Evolutionary conservation across 345 rosid species (phyloP).

Genomic region (Eucalyptus tenuipes): DNA sequence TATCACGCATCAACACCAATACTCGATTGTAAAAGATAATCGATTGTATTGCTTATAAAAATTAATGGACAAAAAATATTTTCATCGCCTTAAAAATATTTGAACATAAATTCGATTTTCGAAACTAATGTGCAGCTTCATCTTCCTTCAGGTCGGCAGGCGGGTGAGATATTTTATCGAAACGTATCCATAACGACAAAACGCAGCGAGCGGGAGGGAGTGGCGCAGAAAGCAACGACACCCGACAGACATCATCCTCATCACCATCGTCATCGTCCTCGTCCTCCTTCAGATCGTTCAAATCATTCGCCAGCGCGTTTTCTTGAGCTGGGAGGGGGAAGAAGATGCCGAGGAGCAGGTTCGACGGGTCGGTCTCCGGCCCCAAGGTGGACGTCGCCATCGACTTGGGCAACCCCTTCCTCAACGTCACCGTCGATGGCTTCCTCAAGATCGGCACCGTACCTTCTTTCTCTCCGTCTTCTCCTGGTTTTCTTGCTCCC

Average conservation of each 20-base stretch:
- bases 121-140: too few species aligned
- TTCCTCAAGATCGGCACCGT: constrained; percentile 86
- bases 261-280: background rate
- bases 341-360: constrained; percentile 46
- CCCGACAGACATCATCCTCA: background rate
- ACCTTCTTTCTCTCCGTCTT: background rate
- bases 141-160: too few species aligned
- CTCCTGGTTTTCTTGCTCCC: background rate
- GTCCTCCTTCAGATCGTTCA: background rate
- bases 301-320: background rate
- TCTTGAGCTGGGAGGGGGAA: background rate
- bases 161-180: background rate
- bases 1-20: too few species aligned
- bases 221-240: background rate
- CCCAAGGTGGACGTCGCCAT: constrained; percentile 59
- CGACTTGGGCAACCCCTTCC: constrained; percentile 66
- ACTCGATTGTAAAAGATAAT: too few species aligned
- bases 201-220: background rate
- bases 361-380: constrained; percentile 37
- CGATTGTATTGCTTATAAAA: background rate
- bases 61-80: accelerated
- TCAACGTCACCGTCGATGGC: constrained; percentile 64
- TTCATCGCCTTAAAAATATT: too few species aligned
- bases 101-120: too few species aligned
- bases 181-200: background rate